A percentile compares a stretch with the other conserved stretches of the same genome.
These are phyloP conservation scores for Juglanconis oblonga DNA, from an alignment of 2,329 filamentous ascomycete genomes.

Conservation along the genomic window DNA sequence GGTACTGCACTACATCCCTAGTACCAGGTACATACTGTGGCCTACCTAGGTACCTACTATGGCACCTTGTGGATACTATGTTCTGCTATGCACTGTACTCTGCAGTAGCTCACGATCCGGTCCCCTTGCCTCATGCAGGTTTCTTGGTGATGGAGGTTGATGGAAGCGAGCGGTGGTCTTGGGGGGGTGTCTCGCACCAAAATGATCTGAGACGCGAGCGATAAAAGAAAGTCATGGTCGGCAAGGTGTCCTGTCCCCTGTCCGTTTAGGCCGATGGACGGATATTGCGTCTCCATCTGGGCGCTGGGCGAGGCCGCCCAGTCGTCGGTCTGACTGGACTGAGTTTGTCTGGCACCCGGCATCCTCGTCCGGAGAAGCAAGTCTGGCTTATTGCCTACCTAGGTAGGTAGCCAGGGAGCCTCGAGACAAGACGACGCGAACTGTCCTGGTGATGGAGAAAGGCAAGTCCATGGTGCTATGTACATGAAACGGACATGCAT, in stretches of 20 bases:
- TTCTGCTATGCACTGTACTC: too few species aligned
- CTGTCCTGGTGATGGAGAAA: background rate
- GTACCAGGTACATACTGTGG: too few species aligned
- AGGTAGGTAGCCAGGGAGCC: background rate
- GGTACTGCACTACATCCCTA: too few species aligned
- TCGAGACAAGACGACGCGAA: background rate
- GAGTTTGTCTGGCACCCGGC: background rate
- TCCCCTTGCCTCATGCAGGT: background rate
- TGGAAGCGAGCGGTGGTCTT: background rate
- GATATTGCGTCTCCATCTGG: constrained; percentile 17
- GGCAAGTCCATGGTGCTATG: background rate
- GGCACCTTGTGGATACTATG: too few species aligned
- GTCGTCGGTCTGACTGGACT: background rate
- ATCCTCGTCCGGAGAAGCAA: background rate
- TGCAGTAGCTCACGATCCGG: too few species aligned
- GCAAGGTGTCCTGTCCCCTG: background rate
- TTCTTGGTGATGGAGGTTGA: background rate
- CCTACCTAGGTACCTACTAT: too few species aligned
- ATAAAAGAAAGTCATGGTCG: constrained; percentile 1
- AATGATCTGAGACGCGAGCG: constrained; percentile 11
- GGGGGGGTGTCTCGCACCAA: background rate
- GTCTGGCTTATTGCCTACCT: background rate
- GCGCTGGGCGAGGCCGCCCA: background rate
- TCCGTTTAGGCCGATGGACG: constrained; percentile 2
- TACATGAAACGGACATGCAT: background rate